phyloP scores from a whole-genome alignment of 2,329 filamentous ascomycete species.

The Fusarium tjaetaba region DNA sequence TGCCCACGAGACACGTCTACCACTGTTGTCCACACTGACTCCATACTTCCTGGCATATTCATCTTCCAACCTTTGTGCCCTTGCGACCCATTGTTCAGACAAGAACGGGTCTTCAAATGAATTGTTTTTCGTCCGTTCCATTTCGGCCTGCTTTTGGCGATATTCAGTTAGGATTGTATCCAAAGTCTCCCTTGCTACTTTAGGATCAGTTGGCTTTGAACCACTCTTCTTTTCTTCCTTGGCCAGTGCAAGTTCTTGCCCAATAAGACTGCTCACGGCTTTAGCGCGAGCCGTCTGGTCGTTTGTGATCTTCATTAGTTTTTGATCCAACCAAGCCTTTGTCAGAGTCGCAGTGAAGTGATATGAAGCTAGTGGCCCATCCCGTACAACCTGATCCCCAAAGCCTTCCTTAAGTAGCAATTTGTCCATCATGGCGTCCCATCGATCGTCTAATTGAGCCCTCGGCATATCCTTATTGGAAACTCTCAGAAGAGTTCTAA shows the following conservation, averaged over 20 bases:
- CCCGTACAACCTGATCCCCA: background rate
- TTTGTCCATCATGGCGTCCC: conserved; percentile 54
- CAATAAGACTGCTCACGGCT: conserved; percentile 54
- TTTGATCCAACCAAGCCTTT: conserved; percentile 46
- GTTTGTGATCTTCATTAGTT: conserved; percentile 46
- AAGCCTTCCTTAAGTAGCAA: conserved; percentile 38
- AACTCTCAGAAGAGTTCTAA: conserved; percentile 52
- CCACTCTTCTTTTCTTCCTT: conserved; percentile 35
- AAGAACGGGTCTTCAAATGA: conserved; percentile 23
- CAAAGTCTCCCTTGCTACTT: conserved; percentile 11
- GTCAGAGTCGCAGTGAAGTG: conserved; percentile 45
- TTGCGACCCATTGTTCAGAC: conserved; percentile 5
- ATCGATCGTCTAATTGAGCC: conserved; percentile 57
- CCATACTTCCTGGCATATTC: background rate
- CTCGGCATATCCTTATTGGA: conserved; percentile 48
- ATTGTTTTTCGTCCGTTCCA: background rate
- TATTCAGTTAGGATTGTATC: conserved; percentile 20
- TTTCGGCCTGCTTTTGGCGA: conserved; percentile 5
- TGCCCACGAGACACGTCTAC: background rate
- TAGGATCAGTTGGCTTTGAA: background rate
- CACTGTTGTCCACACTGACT: background rate
- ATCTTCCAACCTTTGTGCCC: background rate
- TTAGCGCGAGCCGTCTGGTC: conserved; percentile 55
- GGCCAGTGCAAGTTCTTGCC: conserved; percentile 50
- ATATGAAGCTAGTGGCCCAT: conserved; percentile 44